Evolutionary conservation across 352 stramenopile species (phyloP).

Genomic region (Globisporangium middletonii): DNA sequence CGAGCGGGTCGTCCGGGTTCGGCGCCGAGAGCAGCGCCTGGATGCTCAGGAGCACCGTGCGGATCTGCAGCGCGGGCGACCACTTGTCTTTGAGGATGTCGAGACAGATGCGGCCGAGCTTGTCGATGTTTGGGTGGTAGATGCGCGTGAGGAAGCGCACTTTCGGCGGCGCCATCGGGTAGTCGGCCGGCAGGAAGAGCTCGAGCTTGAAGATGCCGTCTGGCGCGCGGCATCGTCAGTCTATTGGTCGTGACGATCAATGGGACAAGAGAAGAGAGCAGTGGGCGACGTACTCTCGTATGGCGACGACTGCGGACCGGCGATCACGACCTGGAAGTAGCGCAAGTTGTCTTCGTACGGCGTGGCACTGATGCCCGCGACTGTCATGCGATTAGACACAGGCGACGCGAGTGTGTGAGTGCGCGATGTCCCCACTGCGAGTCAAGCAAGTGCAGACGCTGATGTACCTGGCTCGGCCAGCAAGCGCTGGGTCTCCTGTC

Average conservation of each 20-base stretch:
- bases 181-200: constrained; percentile 96
- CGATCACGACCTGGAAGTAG: constrained; percentile 98
- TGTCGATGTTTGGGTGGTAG: constrained; percentile 99
- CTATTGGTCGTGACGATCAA: no score
- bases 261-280: not conserved
- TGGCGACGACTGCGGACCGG: constrained; percentile 92
- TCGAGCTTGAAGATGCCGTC: constrained; percentile 94
- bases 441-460: no score
- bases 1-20: constrained; percentile 96
- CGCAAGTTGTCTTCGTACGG: constrained; percentile 97
- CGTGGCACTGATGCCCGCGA: constrained; percentile 95
- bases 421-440: no score
- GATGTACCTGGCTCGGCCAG: constrained; percentile 88
- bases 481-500: constrained; percentile 92
- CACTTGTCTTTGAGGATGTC: constrained; percentile 99
- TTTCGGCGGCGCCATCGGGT: constrained; percentile 97
- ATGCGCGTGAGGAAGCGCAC: constrained; percentile 97
- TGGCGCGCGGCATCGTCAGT: constrained; percentile 13
- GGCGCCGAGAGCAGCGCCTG: constrained; percentile 94
- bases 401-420: no score
- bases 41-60: constrained; percentile 96
- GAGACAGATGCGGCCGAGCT: constrained; percentile 96
- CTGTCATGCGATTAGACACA: constrained; percentile 7
- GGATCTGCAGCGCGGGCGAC: constrained; percentile 97
- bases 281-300: constrained; percentile 85